Evolutionary conservation across 352 stramenopile genomes (phyloP).

Genomic region (Blastocystis sp.): DNA sequence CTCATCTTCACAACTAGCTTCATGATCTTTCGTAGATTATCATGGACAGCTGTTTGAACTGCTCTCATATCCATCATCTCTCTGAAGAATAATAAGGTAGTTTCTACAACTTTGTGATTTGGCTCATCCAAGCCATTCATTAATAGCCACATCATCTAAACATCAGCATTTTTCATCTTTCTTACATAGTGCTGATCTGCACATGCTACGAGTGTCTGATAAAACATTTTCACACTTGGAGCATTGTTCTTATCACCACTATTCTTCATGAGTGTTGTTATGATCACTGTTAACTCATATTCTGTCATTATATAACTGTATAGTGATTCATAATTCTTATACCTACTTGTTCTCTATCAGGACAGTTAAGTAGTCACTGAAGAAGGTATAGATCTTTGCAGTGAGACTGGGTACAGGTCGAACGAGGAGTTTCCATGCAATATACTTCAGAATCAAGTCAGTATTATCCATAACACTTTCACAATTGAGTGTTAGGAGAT

Average conservation of each 20-base stretch:
- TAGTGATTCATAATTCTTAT: background rate
- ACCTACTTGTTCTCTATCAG: background rate
- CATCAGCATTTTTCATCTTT: too few species aligned
- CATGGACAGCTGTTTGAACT: background rate
- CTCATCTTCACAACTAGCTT: background rate
- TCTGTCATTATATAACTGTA: constrained; percentile 12
- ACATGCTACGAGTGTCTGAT: constrained; percentile 12
- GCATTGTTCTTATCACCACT: background rate
- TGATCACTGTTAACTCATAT: constrained; percentile 2
- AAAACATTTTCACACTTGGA: constrained; percentile 18
- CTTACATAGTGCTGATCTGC: background rate
- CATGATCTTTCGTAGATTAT: background rate
- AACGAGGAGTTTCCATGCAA: background rate
- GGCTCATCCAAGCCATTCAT: background rate
- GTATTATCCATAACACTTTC: background rate
- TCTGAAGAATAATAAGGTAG: constrained; percentile 18
- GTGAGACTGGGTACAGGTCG: background rate
- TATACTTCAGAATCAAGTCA: constrained; percentile 32
- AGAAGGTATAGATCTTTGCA: background rate
- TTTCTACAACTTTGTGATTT: background rate
- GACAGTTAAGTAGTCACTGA: background rate
- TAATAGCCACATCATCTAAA: background rate
- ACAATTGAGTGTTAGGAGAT: background rate
- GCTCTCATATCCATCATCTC: constrained; percentile 12
- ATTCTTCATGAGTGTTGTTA: constrained; percentile 1